phyloP scores from a whole-genome alignment of 2,329 filamentous ascomycete genomes.

The Pyrenophora seminiperda region DNA sequence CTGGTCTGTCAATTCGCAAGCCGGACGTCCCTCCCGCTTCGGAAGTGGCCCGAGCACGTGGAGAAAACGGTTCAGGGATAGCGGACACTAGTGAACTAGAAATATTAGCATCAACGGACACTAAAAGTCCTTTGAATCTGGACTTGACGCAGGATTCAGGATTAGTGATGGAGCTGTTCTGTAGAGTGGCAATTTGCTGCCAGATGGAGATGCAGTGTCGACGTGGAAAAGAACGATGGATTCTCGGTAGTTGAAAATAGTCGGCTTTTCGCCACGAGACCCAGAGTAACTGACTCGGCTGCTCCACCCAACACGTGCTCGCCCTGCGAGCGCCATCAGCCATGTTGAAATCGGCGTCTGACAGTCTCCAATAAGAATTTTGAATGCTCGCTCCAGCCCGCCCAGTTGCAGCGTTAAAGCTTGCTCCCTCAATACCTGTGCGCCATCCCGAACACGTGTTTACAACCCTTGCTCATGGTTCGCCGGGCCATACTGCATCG shows the following conservation, averaged over 20 bases:
- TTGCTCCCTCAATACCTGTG: background rate
- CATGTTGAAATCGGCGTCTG: constrained; percentile 36
- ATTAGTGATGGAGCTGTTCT: constrained; percentile 7
- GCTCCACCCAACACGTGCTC: constrained; percentile 3
- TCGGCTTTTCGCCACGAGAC: constrained; percentile 1
- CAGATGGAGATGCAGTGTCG: background rate
- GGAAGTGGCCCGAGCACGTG: constrained; percentile 5
- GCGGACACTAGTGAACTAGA: background rate
- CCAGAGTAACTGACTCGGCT: constrained; percentile 5
- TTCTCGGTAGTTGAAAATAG: background rate
- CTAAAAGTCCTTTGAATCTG: constrained; percentile 4
- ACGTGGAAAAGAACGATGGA: background rate
- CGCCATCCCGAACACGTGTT: constrained; percentile 2
- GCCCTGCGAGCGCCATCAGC: constrained; percentile 16
- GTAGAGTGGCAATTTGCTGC: constrained; percentile 4
- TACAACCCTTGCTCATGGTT: constrained; percentile 46
- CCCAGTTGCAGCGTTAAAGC: background rate
- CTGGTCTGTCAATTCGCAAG: constrained; percentile 8
- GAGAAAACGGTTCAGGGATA: constrained; percentile 12
- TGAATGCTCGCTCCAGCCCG: constrained; percentile 8
- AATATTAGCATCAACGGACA: constrained; percentile 8
- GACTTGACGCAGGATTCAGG: background rate
- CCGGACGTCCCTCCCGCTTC: constrained; percentile 13
- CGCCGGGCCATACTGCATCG: constrained; percentile 70
- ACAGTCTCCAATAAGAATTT: constrained; percentile 9